Base-by-base conservation (phyloP, 257 asterid species). In the Sherardia arvensis region DNA sequence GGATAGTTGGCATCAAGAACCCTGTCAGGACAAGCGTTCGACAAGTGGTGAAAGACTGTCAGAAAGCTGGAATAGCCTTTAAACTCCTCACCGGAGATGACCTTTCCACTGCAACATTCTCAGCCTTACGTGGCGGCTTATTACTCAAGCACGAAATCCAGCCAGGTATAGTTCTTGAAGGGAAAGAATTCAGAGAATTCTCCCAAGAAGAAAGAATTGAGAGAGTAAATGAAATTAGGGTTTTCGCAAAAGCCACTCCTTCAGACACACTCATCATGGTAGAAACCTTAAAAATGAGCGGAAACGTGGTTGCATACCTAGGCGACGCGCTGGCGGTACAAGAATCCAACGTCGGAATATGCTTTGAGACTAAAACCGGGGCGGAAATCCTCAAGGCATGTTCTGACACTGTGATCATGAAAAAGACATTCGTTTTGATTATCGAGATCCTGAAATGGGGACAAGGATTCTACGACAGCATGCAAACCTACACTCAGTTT, bases 221-320 rank as follows among this genome's bases (percentile, higher is more conserved):
- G 30, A 65, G 47, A 69, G 38, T 65, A 1, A 65, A 69, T 5
- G 55, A 45, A 7, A 74, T 74, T 55, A 27, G 53, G 1, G 71
- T 74, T 5, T 17, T 74, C 36, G 79, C 75, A 53, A 62, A 71
- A 20, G 71, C 75, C 36, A 27, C 71, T n/a, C 69, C 79, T 12
- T 51, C 7, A 14, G 72, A 59, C 64, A 74, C 69, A 56, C 8
- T 69, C 63, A 69, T 68, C 22, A 67, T 73, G 69, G 73, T 73
- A 4, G 66, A 62, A 15, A 54, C 38, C 32, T 34, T 73, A 48
- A 73, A 67, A 30, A n/a, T 32, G 56, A 62, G 33, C 18, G 66
- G 69, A 11, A 64, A 53, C 18, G 74, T 74, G 8, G 78, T 74
- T 38, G 74, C 78, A n/a, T 69, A 59, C 22, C 20, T 53, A 1